Percentiles rank a stretch among this genome's conserved stretches.
phyloP scores from a whole-genome alignment of 306 rosid genomes.

The Dryas alaskensis region DNA sequence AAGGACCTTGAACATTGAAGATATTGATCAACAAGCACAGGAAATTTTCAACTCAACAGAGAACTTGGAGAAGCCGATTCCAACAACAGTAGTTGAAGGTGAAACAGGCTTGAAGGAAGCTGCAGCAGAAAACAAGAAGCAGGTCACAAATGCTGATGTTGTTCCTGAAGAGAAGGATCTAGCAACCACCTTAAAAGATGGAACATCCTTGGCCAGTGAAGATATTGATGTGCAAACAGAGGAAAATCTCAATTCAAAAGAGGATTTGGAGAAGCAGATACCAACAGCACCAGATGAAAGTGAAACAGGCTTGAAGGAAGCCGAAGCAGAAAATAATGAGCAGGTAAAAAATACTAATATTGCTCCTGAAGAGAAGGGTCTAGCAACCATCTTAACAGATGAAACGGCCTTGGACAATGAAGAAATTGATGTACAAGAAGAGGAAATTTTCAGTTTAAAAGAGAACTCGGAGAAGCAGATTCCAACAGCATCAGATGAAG shows the following conservation, averaged over 20 bases:
- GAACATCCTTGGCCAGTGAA: background rate
- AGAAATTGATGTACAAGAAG: slow-evolving; percentile 16
- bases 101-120: slow-evolving; percentile 9
- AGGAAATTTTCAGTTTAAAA: background rate
- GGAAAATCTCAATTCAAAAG: background rate
- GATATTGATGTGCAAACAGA: slow-evolving; percentile 2
- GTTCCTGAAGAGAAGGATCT: slow-evolving; percentile 1
- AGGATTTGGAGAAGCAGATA: slow-evolving; percentile 10
- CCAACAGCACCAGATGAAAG: background rate
- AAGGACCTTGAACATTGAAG: background rate
- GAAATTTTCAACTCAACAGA: background rate
- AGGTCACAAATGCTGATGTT: background rate
- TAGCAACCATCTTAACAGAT: slow-evolving; percentile 5
- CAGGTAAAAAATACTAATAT: background rate
- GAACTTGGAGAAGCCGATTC: background rate
- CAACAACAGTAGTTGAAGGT: background rate
- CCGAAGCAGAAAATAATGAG: slow-evolving; percentile 9
- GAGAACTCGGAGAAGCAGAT: slow-evolving; percentile 6
- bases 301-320: slow-evolving; percentile 18
- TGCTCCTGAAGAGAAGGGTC: slow-evolving; percentile 15
- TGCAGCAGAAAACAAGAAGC: slow-evolving; percentile 12
- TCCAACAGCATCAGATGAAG: background rate
- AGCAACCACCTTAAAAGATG: background rate
- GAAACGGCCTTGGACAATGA: slow-evolving; percentile 4
- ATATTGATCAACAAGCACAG: background rate